Evolutionary conservation across 768 basidiomycete genomes (phyloP), one percentile per base, ranked within the genome.

Genomic region (Mycena rebaudengoi): DNA sequence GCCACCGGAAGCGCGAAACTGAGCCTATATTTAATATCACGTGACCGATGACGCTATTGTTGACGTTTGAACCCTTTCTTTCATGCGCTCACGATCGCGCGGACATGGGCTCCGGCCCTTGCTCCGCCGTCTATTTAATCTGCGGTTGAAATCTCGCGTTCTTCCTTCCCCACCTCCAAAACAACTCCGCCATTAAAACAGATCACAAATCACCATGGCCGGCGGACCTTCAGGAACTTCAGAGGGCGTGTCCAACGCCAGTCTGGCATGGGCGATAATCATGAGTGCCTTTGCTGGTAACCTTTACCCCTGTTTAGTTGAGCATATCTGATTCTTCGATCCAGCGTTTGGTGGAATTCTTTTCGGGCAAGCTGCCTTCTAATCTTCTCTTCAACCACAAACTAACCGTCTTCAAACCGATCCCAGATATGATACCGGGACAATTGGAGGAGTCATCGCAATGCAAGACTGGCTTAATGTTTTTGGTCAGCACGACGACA

Each of bases 371-470:
- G 58, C 41, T n/a, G 13, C 48, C 40, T 16, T 32, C 11, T 32
- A 10, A 11, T 26, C 25, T 50, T 26, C 37, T n/a, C 14, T 33
- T 30, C n/a, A n/a, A n/a, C n/a, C n/a, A n/a, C n/a, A n/a, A n/a
- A n/a, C n/a, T n/a, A 14, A 18, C 33, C 40, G 13, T 48, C 49
- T 60, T 20, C 58, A 60, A n/a, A 65, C 51, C 51, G 29, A 56
- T 32, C 39, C 69, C 65, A 13, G 8, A 21, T 90, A 88, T 71
- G 88, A 89, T 75, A 87, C 88, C 40, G 88, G 88, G 59, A 83
- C 82, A 67, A 90, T 90, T 78, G 81, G 81, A 57, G 89, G 88
- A 68, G 75, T 86, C 69, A 81, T 79, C 49, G 79, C 75, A 40
- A 86, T 86, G 80, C 55, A 74, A 67, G 74, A 84, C n/a, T 80